Base-by-base conservation (phyloP, 2,329 filamentous ascomycete genomes). In the Talaromyces sp. region DNA sequence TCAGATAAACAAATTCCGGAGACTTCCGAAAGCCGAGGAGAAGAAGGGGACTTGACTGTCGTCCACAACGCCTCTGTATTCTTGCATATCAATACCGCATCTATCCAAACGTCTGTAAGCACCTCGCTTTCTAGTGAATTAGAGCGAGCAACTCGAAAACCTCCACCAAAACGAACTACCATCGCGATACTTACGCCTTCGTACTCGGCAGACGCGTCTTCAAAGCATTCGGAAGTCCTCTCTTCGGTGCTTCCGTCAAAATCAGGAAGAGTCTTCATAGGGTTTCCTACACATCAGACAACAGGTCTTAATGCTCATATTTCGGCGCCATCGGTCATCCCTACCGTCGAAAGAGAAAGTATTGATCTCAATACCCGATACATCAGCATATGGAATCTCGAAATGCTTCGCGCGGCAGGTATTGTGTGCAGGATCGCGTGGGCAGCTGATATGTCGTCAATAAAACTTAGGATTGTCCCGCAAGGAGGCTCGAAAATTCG, bases 311-410 rank as follows among this genome's bases (percentile, higher is more conserved):
- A 93, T 17, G 90, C 96, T 72, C 95, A 99, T 74, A 90, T 99
- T 32, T 98, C 93, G 13, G 95, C 95, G 0, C 95, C 93, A 1
- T 97, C 93, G 0, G 88, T 99, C 15, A 99, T 99, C 61, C 95
- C 95, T 0, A 99, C 95, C 0, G 96, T 99, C 2, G 95, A 99
- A 75, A 87, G 95, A 71, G 95, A 99, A 73, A 95, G 92, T 59
- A 96, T 99, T 62, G 95, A 99, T 74, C 82, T 99, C 65, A 98
- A 99, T 73, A 96, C 95, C 17, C 87, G 93, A 60, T 96, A 92
- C 82, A 93, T 99, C 17, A 88, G 92, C 64, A 92, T 88, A 17
- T 99, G 95, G 96, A 99, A 99, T 69, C 83, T 91, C 25, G 95
- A 98, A 72, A 91, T 99, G 82, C 81, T 99, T 44, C 86, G 93